Base-by-base conservation (phyloP, 176 grass and related monocot genomes). In the Typha latifolia region DNA sequence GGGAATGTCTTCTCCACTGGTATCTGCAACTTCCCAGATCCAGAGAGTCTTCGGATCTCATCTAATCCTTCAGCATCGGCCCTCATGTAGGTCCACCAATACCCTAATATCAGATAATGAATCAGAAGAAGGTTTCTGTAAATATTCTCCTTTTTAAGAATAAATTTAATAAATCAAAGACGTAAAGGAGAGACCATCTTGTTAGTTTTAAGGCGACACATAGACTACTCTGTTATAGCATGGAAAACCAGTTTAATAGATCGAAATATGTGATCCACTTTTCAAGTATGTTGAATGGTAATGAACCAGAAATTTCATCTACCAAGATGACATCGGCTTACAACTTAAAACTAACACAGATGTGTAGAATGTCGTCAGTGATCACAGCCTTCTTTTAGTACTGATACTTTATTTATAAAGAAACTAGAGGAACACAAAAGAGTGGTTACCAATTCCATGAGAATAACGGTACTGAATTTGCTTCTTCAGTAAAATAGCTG, bases 31-130 rank as follows among this genome's bases (percentile, higher is more conserved):
- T 92, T 97, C 43, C 93, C 85, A 47, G 80, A 63, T 72, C 72
- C 78, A 20, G 78, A 81, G 73, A 97, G 48, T 73, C 76, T 86
- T 22, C 78, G 81, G 67, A 97, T 87, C 74, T 90, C 88, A 52
- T 97, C 67, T 70, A 97, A 78, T 48, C 93, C 93, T 75, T 97
- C 93, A 53, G 70, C 61, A 61, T 97, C 93, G 75, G 88, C 88
- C 80, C 93, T 84, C 93, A 97, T 97, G 78, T 90, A 97, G 62
- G 93, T 97, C 93, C 93, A 97, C 32, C 63, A 89, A 82, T 97
- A 97, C n/a, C 82, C 93, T 97, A 81, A 59, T 9, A 19, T 59
- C 53, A 59, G 53, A 59, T 59, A 59, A 19, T 59, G 53, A 59
- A 59, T 59, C 3, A 59, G 53, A 16, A 59, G 16, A 59, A 1